Conservation (phyloP, 2,329 filamentous ascomycete genomes). For the Penicillium nordicum region DNA sequence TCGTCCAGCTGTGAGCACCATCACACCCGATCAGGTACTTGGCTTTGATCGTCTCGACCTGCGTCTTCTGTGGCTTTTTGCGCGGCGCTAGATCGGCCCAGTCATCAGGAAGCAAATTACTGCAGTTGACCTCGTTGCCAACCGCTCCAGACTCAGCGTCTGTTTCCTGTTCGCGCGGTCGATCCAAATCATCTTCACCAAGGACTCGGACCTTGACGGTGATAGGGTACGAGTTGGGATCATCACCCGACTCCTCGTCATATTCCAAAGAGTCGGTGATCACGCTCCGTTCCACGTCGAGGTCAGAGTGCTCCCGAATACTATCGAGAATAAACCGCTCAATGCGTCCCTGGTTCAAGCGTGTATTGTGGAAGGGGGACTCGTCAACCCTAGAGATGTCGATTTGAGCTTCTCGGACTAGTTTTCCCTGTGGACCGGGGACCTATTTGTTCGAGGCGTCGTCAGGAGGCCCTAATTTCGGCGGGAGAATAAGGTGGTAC, state of each 20-base stretch:
- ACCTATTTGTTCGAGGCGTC: conserved; percentile 3
- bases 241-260: conserved; percentile 49
- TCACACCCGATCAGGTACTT: conserved; percentile 68
- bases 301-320: conserved; percentile 54
- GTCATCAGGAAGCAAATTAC: conserved; percentile 57
- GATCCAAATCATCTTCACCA: conserved; percentile 58
- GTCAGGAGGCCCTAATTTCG: not conserved
- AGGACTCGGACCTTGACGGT: conserved; percentile 58
- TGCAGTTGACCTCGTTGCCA: conserved; percentile 57
- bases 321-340: conserved; percentile 65
- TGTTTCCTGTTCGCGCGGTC: conserved; percentile 36
- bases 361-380: conserved; percentile 60
- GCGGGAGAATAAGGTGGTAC: not conserved
- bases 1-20: conserved; percentile 65
- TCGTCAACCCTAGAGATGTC: conserved; percentile 56
- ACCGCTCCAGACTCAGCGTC: conserved; percentile 21
- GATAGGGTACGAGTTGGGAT: conserved; percentile 56
- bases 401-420: conserved; percentile 62
- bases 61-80: conserved; percentile 24
- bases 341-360: conserved; percentile 68
- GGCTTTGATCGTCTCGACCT: conserved; percentile 44
- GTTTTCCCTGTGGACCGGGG: conserved; percentile 50
- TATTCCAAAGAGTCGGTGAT: conserved; percentile 56
- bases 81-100: conserved; percentile 50
- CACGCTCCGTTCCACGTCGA: conserved; percentile 59